Evolutionary conservation across 495 filamentous ascomycete genomes (phyloP), one percentile per base, ranked within the genome.

Genomic region (Neurospora pannonica): DNA sequence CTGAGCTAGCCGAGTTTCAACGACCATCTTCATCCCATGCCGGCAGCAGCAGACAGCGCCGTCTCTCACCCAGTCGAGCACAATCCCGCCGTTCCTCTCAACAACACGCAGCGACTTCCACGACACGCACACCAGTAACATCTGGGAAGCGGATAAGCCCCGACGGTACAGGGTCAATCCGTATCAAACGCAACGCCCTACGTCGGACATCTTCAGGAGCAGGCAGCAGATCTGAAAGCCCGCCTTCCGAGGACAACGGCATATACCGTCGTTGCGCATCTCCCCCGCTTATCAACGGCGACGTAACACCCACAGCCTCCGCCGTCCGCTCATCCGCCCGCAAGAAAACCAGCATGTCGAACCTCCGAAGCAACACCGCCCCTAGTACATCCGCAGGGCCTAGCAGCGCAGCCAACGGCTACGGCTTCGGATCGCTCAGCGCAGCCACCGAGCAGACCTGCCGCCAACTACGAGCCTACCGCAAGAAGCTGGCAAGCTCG

Each of bases 381-480:
- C 54, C 54, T 4, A 38, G 39, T 24, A 42, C 60, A 28, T 46
- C 43, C 6, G 69, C 67, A 1, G 46, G 67, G 2, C 28, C 42
- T 0, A 46, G 40, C 19, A 28, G 71, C 19, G 71, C n/a, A n/a
- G n/a, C 78, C 4, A 70, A 71, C 28, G 71, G 81, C 73, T 80
- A 82, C 67, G 88, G 89, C 34, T 90, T 89, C 74, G 91, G 91
- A 10, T 88, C 86, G 71, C 84, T 97, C 7, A 90, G 90, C 77
- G 89, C 89, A 82, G 90, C 92, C 8, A 95, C 92, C 1, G 92
- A 96, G 76, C 91, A 94, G 75, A 85, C 94, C 0, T 94, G 92
- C 76, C 92, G 92, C 36, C 90, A 90, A 6, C 86, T 99, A 8
- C 89, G 92, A 70, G 88, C 90, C 3, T 98, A 97, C 78, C 88